Conservation (phyloP, 257 asterid species). For the Ophiorrhiza pumila region DNA sequence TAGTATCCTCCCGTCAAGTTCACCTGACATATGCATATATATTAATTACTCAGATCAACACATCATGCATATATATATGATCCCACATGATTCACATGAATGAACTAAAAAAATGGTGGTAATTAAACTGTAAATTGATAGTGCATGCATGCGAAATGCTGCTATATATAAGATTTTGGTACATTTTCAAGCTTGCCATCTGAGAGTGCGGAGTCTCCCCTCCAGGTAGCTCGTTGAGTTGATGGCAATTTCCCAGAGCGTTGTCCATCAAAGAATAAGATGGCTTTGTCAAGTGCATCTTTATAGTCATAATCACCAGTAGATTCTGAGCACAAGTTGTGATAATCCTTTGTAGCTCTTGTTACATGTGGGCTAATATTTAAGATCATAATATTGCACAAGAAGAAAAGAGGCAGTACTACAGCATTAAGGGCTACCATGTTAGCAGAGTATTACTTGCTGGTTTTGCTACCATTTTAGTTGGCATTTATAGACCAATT, state of each 20-base stretch:
- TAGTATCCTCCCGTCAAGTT: slow-evolving; percentile 68
- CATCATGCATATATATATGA: too few species aligned
- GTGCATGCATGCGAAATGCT: neutral
- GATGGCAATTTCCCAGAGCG: slow-evolving; percentile 66
- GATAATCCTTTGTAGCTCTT: slow-evolving; percentile 15
- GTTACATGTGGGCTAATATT: neutral
- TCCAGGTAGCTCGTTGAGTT: slow-evolving; percentile 60
- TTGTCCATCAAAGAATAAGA: slow-evolving; percentile 86
- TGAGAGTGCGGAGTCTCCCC: slow-evolving; percentile 68
- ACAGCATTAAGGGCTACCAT: neutral
- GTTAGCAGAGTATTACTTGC: neutral
- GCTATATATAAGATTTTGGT: neutral
- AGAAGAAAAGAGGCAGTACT: slow-evolving; percentile 22
- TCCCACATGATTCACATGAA: neutral
- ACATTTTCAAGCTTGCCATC: slow-evolving; percentile 59
- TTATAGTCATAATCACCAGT: slow-evolving; percentile 26
- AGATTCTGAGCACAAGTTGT: neutral
- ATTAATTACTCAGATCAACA: too few species aligned
- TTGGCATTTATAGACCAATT: neutral
- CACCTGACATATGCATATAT: slow-evolving; percentile 34
- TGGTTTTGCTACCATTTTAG: neutral
- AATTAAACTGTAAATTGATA: neutral
- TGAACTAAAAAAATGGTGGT: neutral
- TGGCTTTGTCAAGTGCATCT: slow-evolving; percentile 59
- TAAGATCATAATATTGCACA: slow-evolving; percentile 20